Conservation (phyloP, 164 flowering plant species). For the Saururus chinensis region DNA sequence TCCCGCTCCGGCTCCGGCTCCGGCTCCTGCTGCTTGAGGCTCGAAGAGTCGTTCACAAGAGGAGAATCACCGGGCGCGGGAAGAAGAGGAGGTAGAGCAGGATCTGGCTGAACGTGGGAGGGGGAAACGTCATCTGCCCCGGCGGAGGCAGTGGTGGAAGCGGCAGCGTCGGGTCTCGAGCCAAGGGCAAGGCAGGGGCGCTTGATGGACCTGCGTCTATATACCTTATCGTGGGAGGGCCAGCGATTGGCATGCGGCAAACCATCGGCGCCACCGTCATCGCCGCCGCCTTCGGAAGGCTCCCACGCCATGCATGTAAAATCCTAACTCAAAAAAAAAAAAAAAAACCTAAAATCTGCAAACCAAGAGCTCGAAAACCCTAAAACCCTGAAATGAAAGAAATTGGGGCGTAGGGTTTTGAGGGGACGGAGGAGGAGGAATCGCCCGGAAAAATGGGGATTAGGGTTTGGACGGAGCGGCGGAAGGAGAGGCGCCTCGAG, state of each 20-base stretch:
- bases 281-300: conserved; percentile 26
- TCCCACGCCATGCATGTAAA: conserved; percentile 75
- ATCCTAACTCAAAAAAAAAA: conserved; percentile 12
- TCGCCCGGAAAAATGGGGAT: background rate
- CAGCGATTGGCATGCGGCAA: conserved; percentile 24
- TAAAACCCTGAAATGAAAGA: background rate
- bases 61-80: background rate
- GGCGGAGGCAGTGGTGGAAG: background rate
- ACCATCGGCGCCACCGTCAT: conserved; percentile 38
- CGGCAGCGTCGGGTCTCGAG: conserved; percentile 11
- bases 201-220: conserved; percentile 33
- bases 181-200: conserved; percentile 18
- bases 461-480: background rate
- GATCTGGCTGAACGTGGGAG: background rate
- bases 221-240: conserved; percentile 41
- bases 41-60: background rate
- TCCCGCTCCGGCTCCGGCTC: too few relatives aligned
- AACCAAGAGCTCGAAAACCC: too few relatives aligned
- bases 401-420: background rate
- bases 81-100: background rate
- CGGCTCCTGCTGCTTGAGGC: background rate
- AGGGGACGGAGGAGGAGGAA: background rate
- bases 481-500: background rate
- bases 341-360: background rate
- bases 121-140: background rate